phyloP scores from a whole-genome alignment of 495 filamentous ascomycete genomes.

The Ascodesmis nigricans region DNA sequence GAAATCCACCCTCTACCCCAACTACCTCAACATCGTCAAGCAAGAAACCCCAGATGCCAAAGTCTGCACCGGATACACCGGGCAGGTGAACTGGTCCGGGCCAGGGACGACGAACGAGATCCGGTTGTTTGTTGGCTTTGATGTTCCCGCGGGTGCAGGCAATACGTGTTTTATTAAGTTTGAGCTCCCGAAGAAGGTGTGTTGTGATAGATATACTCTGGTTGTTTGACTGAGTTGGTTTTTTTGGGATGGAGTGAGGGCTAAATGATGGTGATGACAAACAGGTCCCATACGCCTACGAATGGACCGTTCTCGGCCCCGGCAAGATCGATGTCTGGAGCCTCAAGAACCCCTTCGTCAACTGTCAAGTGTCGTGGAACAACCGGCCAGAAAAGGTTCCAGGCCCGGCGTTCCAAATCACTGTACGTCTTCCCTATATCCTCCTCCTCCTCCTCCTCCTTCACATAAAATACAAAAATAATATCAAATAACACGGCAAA shows the following conservation, averaged over 20 bases:
- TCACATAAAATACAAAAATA: too few relatives aligned
- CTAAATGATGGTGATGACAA: too few relatives aligned
- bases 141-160: slow-evolving; percentile 1
- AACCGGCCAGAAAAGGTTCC: not conserved
- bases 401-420: slow-evolving; percentile 1
- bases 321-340: slow-evolving; percentile 5
- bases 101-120: not conserved
- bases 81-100: not conserved
- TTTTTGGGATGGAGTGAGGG: too few relatives aligned
- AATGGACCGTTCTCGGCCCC: slow-evolving; percentile 1
- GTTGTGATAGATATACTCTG: too few relatives aligned
- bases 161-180: slow-evolving; percentile 5
- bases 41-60: too few relatives aligned
- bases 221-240: too few relatives aligned
- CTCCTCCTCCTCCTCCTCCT: too few relatives aligned
- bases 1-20: too few relatives aligned
- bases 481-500: not conserved
- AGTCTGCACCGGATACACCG: too few relatives aligned
- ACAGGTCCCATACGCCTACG: not conserved
- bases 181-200: not conserved
- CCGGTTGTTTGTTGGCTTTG: slow-evolving; percentile 4
- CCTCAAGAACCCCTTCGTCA: not conserved
- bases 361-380: slow-evolving; percentile 1
- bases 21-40: too few relatives aligned
- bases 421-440: not conserved